Base-by-base conservation (phyloP, 2,329 filamentous ascomycete species). In the Alternaria sp. region DNA sequence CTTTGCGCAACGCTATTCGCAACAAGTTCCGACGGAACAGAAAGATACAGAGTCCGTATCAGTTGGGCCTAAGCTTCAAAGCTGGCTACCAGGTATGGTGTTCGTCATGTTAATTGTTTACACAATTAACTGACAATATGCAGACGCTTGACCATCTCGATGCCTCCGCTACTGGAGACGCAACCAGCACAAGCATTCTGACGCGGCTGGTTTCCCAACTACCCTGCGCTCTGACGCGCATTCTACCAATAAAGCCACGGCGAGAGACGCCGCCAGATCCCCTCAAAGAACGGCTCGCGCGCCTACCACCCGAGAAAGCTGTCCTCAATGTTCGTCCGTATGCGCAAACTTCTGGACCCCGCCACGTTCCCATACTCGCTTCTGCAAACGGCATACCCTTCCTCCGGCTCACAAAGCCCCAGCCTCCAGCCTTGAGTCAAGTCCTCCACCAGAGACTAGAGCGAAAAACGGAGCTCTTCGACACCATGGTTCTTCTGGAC, bases 321-420 rank as follows among this genome's bases (percentile, higher is more conserved):
- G 72, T 81, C 3, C 87, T 91, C 68, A 80, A 80, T 8, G 80
- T 87, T 2, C 81, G 81, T 0, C 87, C 87, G 0, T 79, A 80
- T 2, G 68, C 79, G 2, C 74, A 81, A 22, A 80, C 91, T 2
- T 78, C 78, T 12, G 85, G 85, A 10, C 78, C 78, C 7, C 85
- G 90, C 22, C 82, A 85, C 46, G 82, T 92, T 3, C 91, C 91
- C 1, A 79, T 80, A 1, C 72, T 92, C 1, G 80, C 85, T 32
- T 83, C 85, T 4, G 83, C 88, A 3, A 81, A 83, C 41, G 83
- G 83, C 27, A 77, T 89, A 25, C 86, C 90, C 0, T 90, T 93
- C 70, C 75, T 94, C 28, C 87, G 91, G 36, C 78, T 90, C 45
- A 84, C 81, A 63, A 91, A 90, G 74, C 88, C 89, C 5, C 89